Percentiles rank a stretch among this genome's conserved stretches.
Evolutionary conservation across 1,139 yeast genomes (phyloP).

Genomic region (Hanseniaspora uvarum): DNA sequence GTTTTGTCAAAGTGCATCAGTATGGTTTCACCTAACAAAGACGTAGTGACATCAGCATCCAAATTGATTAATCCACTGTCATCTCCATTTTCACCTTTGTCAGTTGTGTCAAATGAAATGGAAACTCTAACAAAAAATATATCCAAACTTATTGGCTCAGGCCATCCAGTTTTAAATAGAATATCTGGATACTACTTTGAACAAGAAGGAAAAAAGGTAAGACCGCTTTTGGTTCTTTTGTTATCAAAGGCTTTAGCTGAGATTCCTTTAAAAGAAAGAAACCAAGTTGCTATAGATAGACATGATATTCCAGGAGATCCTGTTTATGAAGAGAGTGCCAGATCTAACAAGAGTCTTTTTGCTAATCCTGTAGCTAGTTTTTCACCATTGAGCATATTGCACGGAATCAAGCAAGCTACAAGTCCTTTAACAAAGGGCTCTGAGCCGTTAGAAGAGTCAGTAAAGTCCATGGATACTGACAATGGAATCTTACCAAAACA

Average conservation of each 20-base stretch:
- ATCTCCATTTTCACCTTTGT: conserved; percentile 64
- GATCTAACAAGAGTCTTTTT: conserved; percentile 19
- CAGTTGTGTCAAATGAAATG: conserved; percentile 93
- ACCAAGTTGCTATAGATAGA: conserved; percentile 50
- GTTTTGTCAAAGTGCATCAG: conserved; percentile 5
- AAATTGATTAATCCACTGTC: conserved; percentile 64
- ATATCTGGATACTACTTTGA: conserved; percentile 90
- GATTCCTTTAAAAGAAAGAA: conserved; percentile 62
- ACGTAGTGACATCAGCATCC: conserved; percentile 72
- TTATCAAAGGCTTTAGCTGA: conserved; percentile 71
- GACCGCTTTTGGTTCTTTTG: conserved; percentile 80
- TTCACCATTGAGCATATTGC: conserved; percentile 71
- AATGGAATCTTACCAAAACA: conserved; percentile 84
- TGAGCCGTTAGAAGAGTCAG: conserved; percentile 46
- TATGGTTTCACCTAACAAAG: conserved; percentile 11
- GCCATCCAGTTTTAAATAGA: conserved; percentile 83
- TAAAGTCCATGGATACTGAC: conserved; percentile 40
- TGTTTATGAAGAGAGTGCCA: conserved; percentile 33
- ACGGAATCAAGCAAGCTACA: conserved; percentile 84
- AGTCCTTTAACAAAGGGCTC: conserved; percentile 69
- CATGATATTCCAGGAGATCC: conserved; percentile 57
- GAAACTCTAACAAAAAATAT: conserved; percentile 77
- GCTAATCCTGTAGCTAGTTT: conserved; percentile 39
- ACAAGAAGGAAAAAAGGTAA: conserved; percentile 88
- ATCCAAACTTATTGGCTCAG: conserved; percentile 77